Evolutionary conservation across 805 yeast species (phyloP), one percentile per base, ranked within the genome.

Genomic region (Kuraishia piskuri): DNA sequence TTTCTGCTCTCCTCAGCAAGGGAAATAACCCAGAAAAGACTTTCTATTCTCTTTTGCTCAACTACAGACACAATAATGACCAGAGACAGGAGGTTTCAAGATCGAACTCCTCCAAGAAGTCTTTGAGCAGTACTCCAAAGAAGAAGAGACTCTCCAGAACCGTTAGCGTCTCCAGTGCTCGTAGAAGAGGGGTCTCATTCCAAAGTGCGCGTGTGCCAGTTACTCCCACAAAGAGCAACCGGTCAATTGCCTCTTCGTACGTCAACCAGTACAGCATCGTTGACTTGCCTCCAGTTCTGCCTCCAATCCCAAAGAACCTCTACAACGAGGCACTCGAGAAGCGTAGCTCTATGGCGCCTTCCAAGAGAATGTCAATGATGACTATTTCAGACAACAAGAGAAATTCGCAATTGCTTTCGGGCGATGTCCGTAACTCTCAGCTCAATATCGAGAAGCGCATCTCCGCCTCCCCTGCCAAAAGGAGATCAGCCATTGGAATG

Each of bases 111-210:
- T 20, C 46, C 19, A 26, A 22, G 21, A 45, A 48, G 26, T 50
- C 50, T 9, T 40, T 61, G 1, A 55, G 23, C 51, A 55, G 22
- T 56, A 57, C 50, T 57, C 61, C 25, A 64, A 47, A 47, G n/a
- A 22, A 22, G 47, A 72, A 71, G 55, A 75, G 82, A 61, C 64
- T 68, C 2, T 75, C 77, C 44, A 52, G 70, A 58, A 45, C 54
- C 62, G 73, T 76, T 37, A 71, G 77, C 54, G 81, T 70, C 2
- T 65, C 77, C 3, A 75, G 78, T 23, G 69, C 79, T 26, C 77
- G 72, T 56, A 75, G 71, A 60, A 70, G 76, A 55, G 74, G 80
- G 2, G 75, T 75, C 4, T 75, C 80, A 0, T 77, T 75, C 61
- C 74, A 72, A 54, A 69, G 63, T 56, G 52, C 65, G 17, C 59